Evolutionary conservation across 768 basidiomycete species (phyloP).

Genomic region (Ephemerocybe angulata): DNA sequence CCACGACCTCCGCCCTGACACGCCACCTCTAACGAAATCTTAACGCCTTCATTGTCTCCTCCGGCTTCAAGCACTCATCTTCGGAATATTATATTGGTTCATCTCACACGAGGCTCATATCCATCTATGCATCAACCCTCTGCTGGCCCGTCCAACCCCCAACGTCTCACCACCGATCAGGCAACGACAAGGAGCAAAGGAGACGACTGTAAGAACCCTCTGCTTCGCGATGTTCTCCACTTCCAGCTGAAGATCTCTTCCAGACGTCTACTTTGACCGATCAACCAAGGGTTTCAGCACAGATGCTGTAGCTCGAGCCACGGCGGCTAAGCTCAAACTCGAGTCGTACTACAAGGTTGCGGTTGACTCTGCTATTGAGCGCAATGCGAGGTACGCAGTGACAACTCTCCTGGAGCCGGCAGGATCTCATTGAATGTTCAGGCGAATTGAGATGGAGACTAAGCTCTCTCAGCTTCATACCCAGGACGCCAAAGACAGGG

Average conservation of each 20-base stretch:
- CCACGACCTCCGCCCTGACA: slow-evolving; percentile 7
- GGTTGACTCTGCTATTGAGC: slow-evolving; percentile 93
- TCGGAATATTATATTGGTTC: too few species aligned
- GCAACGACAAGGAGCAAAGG: slow-evolving; percentile 35
- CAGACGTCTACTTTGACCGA: slow-evolving; percentile 96
- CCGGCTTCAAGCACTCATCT: too few species aligned
- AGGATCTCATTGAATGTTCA: slow-evolving; percentile 25
- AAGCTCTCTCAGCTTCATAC: slow-evolving; percentile 72
- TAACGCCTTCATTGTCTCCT: too few species aligned
- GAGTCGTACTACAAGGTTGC: slow-evolving; percentile 98
- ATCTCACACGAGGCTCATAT: too few species aligned
- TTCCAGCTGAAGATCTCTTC: slow-evolving; percentile 19
- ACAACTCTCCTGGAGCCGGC: slow-evolving; percentile 7
- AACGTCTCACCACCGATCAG: slow-evolving; percentile 35
- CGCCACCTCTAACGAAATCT: too few species aligned
- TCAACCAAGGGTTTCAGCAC: slow-evolving; percentile 78
- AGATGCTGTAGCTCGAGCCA: slow-evolving; percentile 83
- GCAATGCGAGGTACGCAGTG: slow-evolving; percentile 74
- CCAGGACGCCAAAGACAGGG: slow-evolving; percentile 82
- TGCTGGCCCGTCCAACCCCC: slow-evolving; percentile 21
- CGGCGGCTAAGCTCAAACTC: slow-evolving; percentile 92
- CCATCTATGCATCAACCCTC: slow-evolving; percentile 28
- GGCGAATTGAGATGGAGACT: slow-evolving; percentile 87
- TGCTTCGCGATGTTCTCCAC: neutral
- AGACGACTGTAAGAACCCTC: slow-evolving; percentile 39